These are phyloP conservation scores for Kodamaea leandrae DNA, from an alignment of 805 yeast species.

Conservation along the genomic window DNA sequence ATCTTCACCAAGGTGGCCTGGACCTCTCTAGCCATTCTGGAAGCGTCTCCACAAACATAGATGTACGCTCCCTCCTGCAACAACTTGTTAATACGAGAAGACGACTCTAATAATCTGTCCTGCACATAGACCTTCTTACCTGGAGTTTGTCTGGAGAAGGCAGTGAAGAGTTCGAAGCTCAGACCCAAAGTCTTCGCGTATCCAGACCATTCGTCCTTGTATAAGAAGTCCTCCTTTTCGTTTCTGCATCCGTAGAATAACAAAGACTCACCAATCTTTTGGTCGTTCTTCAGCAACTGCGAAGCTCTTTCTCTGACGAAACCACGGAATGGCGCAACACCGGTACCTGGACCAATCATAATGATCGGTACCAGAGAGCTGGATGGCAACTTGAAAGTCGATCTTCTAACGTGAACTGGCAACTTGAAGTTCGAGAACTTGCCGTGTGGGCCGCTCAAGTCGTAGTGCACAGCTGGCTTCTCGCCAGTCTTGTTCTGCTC, in stretches of 20 bases:
- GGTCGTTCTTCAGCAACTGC: constrained; percentile 30
- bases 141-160: constrained; percentile 75
- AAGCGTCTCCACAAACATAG: constrained; percentile 97
- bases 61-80: constrained; percentile 72
- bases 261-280: constrained; percentile 61
- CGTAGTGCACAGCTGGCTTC: constrained; percentile 55
- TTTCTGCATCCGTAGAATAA: constrained; percentile 88
- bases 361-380: constrained; percentile 81
- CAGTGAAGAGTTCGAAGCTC: constrained; percentile 69
- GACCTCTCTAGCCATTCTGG: constrained; percentile 93
- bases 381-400: constrained; percentile 89
- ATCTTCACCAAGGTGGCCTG: constrained; percentile 65
- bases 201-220: constrained; percentile 85
- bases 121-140: constrained; percentile 76
- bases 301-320: constrained; percentile 84
- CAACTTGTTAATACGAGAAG: constrained; percentile 53
- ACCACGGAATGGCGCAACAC: constrained; percentile 98
- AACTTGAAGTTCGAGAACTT: constrained; percentile 53
- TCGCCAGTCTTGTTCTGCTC: constrained; percentile 45
- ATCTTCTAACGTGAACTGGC: constrained; percentile 92
- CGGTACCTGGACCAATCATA: constrained; percentile 97
- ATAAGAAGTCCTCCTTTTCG: constrained; percentile 75
- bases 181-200: constrained; percentile 61
- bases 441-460: constrained; percentile 81
- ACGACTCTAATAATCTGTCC: constrained; percentile 59